Conservation (phyloP, 2,329 filamentous ascomycete genomes). For the Fusarium gaditjirri region DNA sequence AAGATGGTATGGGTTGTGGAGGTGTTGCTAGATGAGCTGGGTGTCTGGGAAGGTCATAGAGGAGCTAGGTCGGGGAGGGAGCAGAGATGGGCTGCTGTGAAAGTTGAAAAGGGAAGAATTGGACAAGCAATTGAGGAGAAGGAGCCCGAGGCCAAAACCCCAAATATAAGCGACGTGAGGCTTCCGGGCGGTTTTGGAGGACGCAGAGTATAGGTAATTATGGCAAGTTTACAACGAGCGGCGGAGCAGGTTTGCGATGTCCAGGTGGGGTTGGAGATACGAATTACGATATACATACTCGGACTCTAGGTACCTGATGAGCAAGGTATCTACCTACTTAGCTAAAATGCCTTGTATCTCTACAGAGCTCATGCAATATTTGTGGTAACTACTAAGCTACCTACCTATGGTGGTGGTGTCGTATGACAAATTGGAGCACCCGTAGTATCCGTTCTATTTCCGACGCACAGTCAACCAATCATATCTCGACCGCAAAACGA, state of each 20-base stretch:
- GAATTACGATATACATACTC: background rate
- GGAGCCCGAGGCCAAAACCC: background rate
- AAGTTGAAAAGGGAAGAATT: constrained; percentile 53
- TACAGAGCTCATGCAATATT: background rate
- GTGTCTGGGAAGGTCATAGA: constrained; percentile 54
- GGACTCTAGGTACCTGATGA: too few species aligned
- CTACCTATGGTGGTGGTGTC: background rate
- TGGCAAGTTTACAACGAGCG: background rate
- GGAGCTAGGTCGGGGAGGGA: constrained; percentile 54
- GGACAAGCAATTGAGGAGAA: constrained; percentile 51
- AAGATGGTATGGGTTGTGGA: constrained; percentile 59
- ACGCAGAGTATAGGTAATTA: constrained; percentile 8
- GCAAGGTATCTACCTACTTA: background rate
- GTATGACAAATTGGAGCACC: background rate
- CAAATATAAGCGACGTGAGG: constrained; percentile 7
- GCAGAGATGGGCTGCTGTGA: constrained; percentile 64
- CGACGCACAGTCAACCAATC: constrained; percentile 36
- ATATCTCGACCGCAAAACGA: constrained; percentile 41
- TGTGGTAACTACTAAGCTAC: background rate
- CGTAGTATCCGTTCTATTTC: constrained; percentile 10
- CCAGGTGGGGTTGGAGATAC: background rate
- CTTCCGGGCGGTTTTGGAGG: constrained; percentile 20
- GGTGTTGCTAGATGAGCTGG: constrained; percentile 62
- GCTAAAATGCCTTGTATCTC: background rate
- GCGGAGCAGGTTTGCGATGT: background rate